A percentile compares a stretch with the other conserved stretches of the same genome.
Evolutionary conservation across 768 basidiomycete species (phyloP).

Genomic region (Phanerochaete sordida): DNA sequence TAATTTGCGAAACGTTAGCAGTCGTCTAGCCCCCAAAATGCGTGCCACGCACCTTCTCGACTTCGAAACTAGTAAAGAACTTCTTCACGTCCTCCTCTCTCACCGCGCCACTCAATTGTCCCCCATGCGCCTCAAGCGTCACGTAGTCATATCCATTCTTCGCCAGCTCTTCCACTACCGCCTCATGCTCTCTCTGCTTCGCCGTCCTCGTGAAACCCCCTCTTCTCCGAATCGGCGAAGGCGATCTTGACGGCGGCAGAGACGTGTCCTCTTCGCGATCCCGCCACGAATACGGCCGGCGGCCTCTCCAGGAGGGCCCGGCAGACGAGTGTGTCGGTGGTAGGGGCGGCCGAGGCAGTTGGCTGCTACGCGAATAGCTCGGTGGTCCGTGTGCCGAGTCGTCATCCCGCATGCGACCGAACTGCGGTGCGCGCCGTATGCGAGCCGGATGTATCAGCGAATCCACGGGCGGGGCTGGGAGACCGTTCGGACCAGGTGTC

Average conservation of each 20-base stretch:
- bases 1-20: constrained; percentile 29
- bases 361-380: constrained; percentile 17
- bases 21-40: neutral
- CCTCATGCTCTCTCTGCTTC: constrained; percentile 30
- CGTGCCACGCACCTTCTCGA: constrained; percentile 58
- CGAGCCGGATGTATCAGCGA: constrained; percentile 17
- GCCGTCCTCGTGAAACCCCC: constrained; percentile 27
- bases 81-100: constrained; percentile 63
- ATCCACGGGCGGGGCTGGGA: neutral
- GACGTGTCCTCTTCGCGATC: constrained; percentile 16
- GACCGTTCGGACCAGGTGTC: neutral
- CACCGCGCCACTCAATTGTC: constrained; percentile 44
- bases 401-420: constrained; percentile 17
- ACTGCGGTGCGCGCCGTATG: constrained; percentile 19
- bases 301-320: constrained; percentile 28
- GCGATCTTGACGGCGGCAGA: constrained; percentile 30
- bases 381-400: constrained; percentile 26
- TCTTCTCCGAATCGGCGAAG: constrained; percentile 41
- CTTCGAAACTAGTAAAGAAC: constrained; percentile 69
- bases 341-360: constrained; percentile 6
- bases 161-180: constrained; percentile 48
- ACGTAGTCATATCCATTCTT: constrained; percentile 68
- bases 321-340: constrained; percentile 28
- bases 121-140: constrained; percentile 48
- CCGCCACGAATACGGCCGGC: constrained; percentile 10